phyloP scores from a whole-genome alignment of 768 basidiomycete genomes.

The Macrocybe gigantea region DNA sequence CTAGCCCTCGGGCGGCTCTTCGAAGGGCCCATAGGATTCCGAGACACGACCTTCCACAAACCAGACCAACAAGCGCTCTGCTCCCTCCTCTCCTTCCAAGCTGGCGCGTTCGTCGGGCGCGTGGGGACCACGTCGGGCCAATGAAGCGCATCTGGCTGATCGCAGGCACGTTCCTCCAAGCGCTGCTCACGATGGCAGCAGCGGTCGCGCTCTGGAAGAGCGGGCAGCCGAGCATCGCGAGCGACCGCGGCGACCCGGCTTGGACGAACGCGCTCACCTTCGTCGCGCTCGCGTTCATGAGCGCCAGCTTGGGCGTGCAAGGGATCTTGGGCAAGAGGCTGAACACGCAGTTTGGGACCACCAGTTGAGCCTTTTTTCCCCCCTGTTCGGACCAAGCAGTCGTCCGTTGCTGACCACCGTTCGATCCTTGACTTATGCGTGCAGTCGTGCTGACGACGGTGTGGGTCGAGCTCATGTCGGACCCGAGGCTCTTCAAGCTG shows the following conservation, averaged over 20 bases:
- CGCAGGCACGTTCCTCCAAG: slow-evolving; percentile 65
- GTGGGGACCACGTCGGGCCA: slow-evolving; percentile 74
- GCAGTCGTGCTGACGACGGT: slow-evolving; percentile 79
- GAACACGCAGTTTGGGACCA: slow-evolving; percentile 75
- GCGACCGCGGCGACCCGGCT: slow-evolving; percentile 51
- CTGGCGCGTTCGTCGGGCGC: slow-evolving; percentile 74
- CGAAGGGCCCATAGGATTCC: slow-evolving; percentile 35
- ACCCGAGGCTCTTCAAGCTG: slow-evolving; percentile 65
- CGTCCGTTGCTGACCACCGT: background rate
- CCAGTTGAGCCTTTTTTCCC: slow-evolving; percentile 40
- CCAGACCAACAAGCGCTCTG: slow-evolving; percentile 82
- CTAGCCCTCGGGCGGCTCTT: slow-evolving; percentile 83
- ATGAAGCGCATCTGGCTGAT: slow-evolving; percentile 74
- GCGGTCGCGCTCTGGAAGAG: slow-evolving; percentile 71
- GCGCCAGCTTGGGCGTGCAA: slow-evolving; percentile 78
- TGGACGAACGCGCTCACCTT: slow-evolving; percentile 69
- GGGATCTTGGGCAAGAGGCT: slow-evolving; percentile 81
- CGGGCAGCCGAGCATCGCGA: slow-evolving; percentile 47
- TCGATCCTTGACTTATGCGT: background rate
- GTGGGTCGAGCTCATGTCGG: slow-evolving; percentile 85
- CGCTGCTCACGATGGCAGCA: slow-evolving; percentile 68
- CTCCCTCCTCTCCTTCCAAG: slow-evolving; percentile 72
- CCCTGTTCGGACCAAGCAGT: background rate
- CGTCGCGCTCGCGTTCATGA: slow-evolving; percentile 73
- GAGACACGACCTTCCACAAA: slow-evolving; percentile 62